Conservation (phyloP, 2,329 filamentous ascomycete genomes). For the Ceratocystis smalleyi region DNA sequence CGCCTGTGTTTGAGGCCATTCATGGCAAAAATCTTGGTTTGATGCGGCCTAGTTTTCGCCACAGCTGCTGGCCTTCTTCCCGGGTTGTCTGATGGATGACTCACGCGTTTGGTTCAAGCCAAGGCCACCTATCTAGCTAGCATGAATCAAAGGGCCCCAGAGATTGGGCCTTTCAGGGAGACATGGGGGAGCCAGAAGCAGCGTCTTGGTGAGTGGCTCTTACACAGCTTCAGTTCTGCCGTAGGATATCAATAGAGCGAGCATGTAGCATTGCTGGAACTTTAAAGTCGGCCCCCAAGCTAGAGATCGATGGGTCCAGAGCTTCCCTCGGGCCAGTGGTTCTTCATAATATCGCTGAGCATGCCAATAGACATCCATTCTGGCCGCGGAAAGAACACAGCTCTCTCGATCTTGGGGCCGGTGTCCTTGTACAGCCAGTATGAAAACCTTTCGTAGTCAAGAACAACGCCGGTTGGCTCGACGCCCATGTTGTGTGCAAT, state of each 20-base stretch:
- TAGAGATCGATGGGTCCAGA: background rate
- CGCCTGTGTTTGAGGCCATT: background rate
- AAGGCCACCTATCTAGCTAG: background rate
- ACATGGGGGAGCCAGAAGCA: background rate
- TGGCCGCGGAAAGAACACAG: constrained; percentile 3
- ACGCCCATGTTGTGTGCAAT: background rate
- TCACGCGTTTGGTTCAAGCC: background rate
- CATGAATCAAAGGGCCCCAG: background rate
- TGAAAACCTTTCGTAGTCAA: constrained; percentile 3
- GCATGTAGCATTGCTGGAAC: background rate
- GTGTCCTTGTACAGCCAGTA: background rate
- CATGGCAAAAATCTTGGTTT: background rate
- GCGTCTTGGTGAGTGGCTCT: background rate
- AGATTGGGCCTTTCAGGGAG: background rate
- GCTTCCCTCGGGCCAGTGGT: constrained; percentile 1
- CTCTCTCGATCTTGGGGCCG: background rate
- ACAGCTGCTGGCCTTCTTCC: background rate
- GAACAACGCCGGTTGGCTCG: background rate
- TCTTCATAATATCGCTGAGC: background rate
- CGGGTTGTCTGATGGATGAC: background rate
- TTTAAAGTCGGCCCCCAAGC: background rate
- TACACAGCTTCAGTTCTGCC: background rate
- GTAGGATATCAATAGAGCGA: background rate
- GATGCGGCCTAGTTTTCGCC: background rate
- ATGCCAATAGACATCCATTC: constrained; percentile 6